phyloP scores from a whole-genome alignment of 768 basidiomycete species.

The Bullera alba region DNA sequence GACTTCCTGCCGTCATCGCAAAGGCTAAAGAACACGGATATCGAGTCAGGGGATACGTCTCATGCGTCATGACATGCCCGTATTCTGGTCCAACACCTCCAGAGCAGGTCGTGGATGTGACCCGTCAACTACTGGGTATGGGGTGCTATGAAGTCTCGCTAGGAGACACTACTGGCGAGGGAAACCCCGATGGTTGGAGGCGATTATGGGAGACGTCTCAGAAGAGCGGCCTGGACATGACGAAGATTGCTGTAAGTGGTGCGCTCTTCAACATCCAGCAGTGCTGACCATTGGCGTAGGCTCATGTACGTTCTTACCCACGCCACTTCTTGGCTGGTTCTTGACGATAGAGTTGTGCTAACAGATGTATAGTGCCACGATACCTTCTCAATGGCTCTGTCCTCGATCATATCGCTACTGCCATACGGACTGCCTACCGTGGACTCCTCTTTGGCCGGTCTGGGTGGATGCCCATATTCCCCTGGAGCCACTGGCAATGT shows the following conservation, averaged over 20 bases:
- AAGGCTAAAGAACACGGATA: constrained; percentile 64
- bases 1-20: constrained; percentile 58
- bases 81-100: constrained; percentile 73
- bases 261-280: background rate
- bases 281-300: constrained; percentile 8
- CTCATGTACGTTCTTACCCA: constrained; percentile 11
- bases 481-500: constrained; percentile 95
- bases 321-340: background rate
- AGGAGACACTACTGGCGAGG: constrained; percentile 86
- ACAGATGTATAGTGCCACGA: constrained; percentile 27
- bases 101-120: constrained; percentile 59
- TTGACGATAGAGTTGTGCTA: background rate
- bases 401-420: constrained; percentile 22
- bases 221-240: constrained; percentile 54
- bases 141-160: constrained; percentile 83
- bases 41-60: constrained; percentile 64
- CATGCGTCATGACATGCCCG: constrained; percentile 69
- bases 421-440: constrained; percentile 70
- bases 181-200: constrained; percentile 62
- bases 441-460: constrained; percentile 73
- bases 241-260: constrained; percentile 61
- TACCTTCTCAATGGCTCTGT: constrained; percentile 32
- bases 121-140: constrained; percentile 70
- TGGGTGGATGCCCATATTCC: constrained; percentile 93
- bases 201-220: constrained; percentile 66